These are phyloP conservation scores for Tieghemiomyces parasiticus DNA, from an alignment of 192 early-diverging fungal genomes.

Conservation along the genomic window DNA sequence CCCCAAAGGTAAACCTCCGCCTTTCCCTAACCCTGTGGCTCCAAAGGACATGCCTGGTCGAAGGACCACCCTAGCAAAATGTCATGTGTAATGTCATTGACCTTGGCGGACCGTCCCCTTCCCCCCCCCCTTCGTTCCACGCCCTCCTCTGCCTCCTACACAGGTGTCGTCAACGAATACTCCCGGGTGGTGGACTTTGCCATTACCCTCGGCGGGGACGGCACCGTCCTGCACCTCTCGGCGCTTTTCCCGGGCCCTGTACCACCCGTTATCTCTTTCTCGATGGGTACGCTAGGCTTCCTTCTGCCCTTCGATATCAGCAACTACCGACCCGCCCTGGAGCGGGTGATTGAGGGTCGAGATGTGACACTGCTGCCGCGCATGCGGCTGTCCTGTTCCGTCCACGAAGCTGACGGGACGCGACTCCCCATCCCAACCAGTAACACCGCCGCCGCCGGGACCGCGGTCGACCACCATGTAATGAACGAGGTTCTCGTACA, in stretches of 20 bases:
- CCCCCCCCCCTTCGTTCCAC: constrained; percentile 13
- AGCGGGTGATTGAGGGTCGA: constrained; percentile 40
- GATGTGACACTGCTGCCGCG: constrained; percentile 50
- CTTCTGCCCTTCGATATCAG: constrained; percentile 71
- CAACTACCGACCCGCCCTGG: constrained; percentile 40
- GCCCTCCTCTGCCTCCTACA: constrained; percentile 13
- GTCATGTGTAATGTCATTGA: neutral
- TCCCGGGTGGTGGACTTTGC: constrained; percentile 62
- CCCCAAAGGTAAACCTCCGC: constrained; percentile 20
- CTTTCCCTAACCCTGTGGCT: neutral
- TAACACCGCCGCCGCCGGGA: neutral
- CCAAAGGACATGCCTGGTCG: neutral
- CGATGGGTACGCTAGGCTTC: constrained; percentile 83
- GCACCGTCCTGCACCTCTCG: constrained; percentile 77
- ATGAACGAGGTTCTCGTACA: constrained; percentile 87
- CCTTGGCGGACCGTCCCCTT: neutral
- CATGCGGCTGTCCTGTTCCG: constrained; percentile 60
- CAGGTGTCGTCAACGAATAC: constrained; percentile 36
- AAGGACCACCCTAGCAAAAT: neutral
- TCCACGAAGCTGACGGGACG: constrained; percentile 35
- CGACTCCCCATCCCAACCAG: constrained; percentile 16
- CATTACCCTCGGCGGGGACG: constrained; percentile 87
- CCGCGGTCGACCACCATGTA: constrained; percentile 30
- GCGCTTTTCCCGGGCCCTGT: constrained; percentile 57
- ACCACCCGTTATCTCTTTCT: constrained; percentile 87